phyloP scores from a whole-genome alignment of 1,284 basidiomycete genomes.

The Trichosporon sp. region DNA sequence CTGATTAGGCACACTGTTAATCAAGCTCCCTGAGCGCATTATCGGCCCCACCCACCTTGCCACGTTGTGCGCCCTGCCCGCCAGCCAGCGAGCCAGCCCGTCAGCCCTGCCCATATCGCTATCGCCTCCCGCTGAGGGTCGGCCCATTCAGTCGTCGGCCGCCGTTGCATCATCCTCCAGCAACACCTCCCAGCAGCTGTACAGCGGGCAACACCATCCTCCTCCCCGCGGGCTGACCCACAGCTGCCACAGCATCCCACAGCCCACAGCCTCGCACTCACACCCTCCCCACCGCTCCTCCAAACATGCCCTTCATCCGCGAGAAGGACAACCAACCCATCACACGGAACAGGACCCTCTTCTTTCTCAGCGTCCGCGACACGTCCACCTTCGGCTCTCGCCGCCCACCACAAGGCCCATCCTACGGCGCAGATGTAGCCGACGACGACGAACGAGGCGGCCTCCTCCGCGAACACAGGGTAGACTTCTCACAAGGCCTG shows the following conservation, averaged over 20 bases:
- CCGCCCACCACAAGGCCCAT: conserved; percentile 33
- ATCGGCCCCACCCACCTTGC: conserved; percentile 3
- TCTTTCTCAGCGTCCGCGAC: conserved; percentile 93
- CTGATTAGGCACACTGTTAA: neutral
- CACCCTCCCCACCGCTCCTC: no score
- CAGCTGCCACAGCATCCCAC: neutral
- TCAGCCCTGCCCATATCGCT: neutral
- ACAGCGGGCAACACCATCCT: neutral
- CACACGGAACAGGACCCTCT: conserved; percentile 82
- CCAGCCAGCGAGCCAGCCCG: no score
- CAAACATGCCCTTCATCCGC: neutral
- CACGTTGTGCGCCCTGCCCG: no score
- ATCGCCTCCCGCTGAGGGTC: neutral
- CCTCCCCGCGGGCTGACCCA: neutral
- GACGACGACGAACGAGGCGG: conserved; percentile 65
- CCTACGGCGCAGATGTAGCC: conserved; percentile 44
- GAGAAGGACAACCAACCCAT: conserved; percentile 19
- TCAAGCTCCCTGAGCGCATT: neutral
- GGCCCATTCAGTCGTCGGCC: neutral
- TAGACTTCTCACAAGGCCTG: conserved; percentile 56
- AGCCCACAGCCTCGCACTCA: neutral
- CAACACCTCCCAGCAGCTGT: neutral
- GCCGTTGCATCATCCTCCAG: conserved; percentile 3
- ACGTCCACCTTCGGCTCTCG: conserved; percentile 56
- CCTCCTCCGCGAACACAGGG: conserved; percentile 58